These are phyloP conservation scores for Miscanthus sacchariflorus DNA, from an alignment of 202 grass and related monocot species.

Conservation along the genomic window DNA sequence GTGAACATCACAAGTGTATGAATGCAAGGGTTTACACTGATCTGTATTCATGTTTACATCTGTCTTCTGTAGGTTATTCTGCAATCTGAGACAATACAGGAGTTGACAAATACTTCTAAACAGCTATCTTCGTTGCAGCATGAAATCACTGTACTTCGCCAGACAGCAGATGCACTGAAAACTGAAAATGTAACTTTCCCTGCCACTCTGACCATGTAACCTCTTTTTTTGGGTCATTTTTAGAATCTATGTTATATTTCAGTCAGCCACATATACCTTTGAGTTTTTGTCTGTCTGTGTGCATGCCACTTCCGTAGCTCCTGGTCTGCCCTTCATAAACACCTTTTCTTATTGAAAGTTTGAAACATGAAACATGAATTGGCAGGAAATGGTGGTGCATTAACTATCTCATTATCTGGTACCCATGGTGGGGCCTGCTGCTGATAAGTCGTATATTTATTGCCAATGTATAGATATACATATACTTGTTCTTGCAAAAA, in stretches of 20 bases:
- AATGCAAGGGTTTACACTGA: background rate
- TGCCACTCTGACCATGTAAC: constrained; percentile 1
- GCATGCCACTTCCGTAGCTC: background rate
- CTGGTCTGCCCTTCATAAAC: background rate
- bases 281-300: background rate
- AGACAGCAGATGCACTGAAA: constrained; percentile 79
- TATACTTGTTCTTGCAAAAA: background rate
- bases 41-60: constrained; percentile 3
- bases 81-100: constrained; percentile 97
- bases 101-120: constrained; percentile 96
- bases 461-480: no score
- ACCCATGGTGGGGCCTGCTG: background rate
- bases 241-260: background rate
- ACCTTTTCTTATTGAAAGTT: background rate
- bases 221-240: background rate
- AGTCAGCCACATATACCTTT: background rate
- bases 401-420: constrained; percentile 20
- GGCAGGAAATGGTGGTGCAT: background rate
- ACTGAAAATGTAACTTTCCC: constrained; percentile 81
- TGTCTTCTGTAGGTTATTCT: constrained; percentile 87
- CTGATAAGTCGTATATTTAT: background rate
- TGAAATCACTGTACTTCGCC: constrained; percentile 74
- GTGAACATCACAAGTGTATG: background rate
- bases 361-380: background rate
- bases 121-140: constrained; percentile 87